A percentile compares a stretch with the other conserved stretches of the same genome.
phyloP scores from a whole-genome alignment of 805 yeast genomes.

The Lachancea cidri region DNA sequence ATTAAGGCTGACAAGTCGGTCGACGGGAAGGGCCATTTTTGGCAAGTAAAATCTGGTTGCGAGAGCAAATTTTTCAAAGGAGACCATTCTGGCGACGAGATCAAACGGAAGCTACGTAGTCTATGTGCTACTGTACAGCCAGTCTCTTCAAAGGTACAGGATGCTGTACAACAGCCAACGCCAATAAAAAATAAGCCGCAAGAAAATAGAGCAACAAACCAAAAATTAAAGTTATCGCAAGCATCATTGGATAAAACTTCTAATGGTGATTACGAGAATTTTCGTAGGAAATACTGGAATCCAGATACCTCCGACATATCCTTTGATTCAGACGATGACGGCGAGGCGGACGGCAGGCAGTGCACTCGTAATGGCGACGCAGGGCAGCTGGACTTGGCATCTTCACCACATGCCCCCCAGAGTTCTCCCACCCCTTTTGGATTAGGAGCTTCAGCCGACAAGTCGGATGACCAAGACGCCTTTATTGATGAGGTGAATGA shows the following conservation, averaged over 20 bases:
- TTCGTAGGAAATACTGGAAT: constrained; percentile 3
- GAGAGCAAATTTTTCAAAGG: constrained; percentile 74
- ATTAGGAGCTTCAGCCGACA: neutral
- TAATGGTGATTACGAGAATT: neutral
- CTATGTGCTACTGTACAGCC: constrained; percentile 4
- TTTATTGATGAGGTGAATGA: constrained; percentile 1
- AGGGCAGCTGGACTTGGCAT: constrained; percentile 1
- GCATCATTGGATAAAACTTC: neutral
- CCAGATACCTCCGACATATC: neutral
- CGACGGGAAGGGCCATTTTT: constrained; percentile 82
- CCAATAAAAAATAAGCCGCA: neutral
- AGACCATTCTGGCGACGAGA: constrained; percentile 20
- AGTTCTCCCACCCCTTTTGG: constrained; percentile 1
- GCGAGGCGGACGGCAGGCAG: neutral
- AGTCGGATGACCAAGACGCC: constrained; percentile 3
- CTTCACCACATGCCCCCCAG: constrained; percentile 3
- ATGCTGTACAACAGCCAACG: neutral
- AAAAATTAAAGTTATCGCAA: neutral
- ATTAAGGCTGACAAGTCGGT: constrained; percentile 83
- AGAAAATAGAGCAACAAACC: neutral
- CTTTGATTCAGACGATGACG: constrained; percentile 4
- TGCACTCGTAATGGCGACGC: neutral
- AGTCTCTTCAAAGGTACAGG: neutral
- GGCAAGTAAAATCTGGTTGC: constrained; percentile 83
- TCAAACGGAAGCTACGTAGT: constrained; percentile 16